Evolutionary conservation across 2,329 filamentous ascomycete species (phyloP).

Genomic region (Beauveria medogensis): DNA sequence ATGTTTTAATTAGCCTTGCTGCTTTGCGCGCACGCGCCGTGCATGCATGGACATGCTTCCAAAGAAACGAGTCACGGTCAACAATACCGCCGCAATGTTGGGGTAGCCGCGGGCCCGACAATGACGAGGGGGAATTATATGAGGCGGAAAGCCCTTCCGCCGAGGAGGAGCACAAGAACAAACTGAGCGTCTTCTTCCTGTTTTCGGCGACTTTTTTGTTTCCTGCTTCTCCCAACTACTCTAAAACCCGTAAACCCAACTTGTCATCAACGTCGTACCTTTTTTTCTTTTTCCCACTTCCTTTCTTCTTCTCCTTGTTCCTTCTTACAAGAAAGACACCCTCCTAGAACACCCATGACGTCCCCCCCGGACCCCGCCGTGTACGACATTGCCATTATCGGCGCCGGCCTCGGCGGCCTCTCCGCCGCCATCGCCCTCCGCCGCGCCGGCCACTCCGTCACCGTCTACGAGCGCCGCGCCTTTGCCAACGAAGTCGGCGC

Average conservation of each 20-base stretch:
- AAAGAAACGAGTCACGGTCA: neutral
- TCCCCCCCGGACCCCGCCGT: neutral
- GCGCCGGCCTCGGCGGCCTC: constrained; percentile 33
- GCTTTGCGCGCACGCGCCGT: neutral
- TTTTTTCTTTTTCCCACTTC: neutral
- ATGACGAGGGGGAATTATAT: neutral
- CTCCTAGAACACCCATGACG: neutral
- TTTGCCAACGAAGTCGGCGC: constrained; percentile 58
- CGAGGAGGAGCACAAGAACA: neutral
- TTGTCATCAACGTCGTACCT: neutral
- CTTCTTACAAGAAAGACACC: neutral
- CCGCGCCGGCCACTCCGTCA: constrained; percentile 33
- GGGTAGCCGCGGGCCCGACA: neutral
- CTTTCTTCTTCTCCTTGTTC: neutral
- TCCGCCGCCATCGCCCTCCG: constrained; percentile 31
- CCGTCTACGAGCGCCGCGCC: constrained; percentile 54
- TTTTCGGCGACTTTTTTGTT: too few species aligned
- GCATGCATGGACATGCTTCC: neutral
- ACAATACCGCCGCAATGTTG: neutral
- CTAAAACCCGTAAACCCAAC: neutral
- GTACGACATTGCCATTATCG: constrained; percentile 30
- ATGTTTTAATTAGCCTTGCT: too few species aligned
- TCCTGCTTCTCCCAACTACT: too few species aligned
- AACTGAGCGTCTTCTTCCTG: neutral
- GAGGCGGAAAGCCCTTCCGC: neutral